Evolutionary conservation across 148 eudicot genomes (phyloP).

Genomic region (Cornus controversa): DNA sequence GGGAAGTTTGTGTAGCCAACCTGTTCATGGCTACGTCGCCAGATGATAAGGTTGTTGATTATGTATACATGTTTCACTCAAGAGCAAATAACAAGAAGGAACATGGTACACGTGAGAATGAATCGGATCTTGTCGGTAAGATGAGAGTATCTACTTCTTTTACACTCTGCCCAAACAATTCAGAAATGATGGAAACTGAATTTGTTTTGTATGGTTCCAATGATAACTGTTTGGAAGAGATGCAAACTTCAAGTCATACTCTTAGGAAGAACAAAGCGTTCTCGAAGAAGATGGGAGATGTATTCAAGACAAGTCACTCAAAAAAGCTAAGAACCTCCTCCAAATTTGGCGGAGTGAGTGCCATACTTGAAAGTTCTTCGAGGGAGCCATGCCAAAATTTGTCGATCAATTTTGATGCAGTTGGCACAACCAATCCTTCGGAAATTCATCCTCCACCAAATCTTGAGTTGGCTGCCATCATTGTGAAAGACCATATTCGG

Average conservation of each 20-base stretch:
- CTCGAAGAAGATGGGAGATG: constrained; percentile 56
- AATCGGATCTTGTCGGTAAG: constrained; percentile 53
- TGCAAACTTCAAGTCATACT: constrained; percentile 27
- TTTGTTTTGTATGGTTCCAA: constrained; percentile 59
- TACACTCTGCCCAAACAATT: constrained; percentile 38
- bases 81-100: constrained; percentile 35
- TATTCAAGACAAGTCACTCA: constrained; percentile 48
- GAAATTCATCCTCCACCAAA: constrained; percentile 45
- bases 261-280: constrained; percentile 47
- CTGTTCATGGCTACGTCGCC: constrained; percentile 35
- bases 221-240: constrained; percentile 32
- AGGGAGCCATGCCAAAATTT: constrained; percentile 28
- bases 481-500: constrained; percentile 46
- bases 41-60: constrained; percentile 41
- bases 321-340: constrained; percentile 39
- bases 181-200: constrained; percentile 58
- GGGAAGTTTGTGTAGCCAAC: constrained; percentile 57
- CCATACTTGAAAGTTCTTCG: constrained; percentile 32
- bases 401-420: constrained; percentile 1
- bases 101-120: constrained; percentile 23
- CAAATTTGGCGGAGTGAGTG: constrained; percentile 27
- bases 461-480: constrained; percentile 76
- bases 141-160: constrained; percentile 70
- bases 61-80: constrained; percentile 53
- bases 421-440: constrained; percentile 14